Evolutionary conservation across 805 yeast species (phyloP), one percentile per base, ranked within the genome.

Genomic region (Candida taoyuanica): DNA sequence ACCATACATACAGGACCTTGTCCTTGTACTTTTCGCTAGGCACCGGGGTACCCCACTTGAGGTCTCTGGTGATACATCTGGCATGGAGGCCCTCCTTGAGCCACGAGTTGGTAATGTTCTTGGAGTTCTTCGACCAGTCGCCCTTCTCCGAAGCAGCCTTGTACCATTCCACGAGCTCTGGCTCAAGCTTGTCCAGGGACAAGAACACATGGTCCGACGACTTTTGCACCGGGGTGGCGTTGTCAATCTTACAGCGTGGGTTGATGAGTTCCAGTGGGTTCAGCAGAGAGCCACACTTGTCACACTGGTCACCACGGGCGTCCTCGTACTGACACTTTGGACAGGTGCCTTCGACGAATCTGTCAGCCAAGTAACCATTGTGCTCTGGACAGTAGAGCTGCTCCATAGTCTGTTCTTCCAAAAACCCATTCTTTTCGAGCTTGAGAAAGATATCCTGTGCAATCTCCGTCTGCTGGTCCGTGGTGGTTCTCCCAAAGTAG

Each of bases 241-340:
- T 74, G 58, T 93, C 98, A 44, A 93, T 66, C 66, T 93, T 91
- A 76, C 99, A 93, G 53, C 95, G 85, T 39, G 99, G 98, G 47
- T 89, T 76, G 49, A 91, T 81, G 60, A 93, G 75, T 64, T 93
- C 98, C 56, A 88, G 83, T 35, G 98, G 96, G 60, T 91, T 85
- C 52, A 93, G 71, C 48, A 93, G 71, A 43, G 68, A 65, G 49
- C 98, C 99, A 71, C 99, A 93, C 55, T 81, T 81, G 64, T 93
- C 99, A 74, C 99, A 93, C 70, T 93, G 99, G 64, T 93, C 99
- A 53, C 99, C 99, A 64, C 98, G 80, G 23, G 99, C 99, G 61
- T 93, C 98, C 46, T 85, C 95, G 60, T 88, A 93, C 31, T 71
- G 75, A 70, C 99, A 93, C 63, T 82, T 82, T 42, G 98, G 98